A percentile compares a stretch with the other conserved stretches of the same genome.
These are phyloP conservation scores for Arxiozyma telluris DNA, from an alignment of 1,139 yeast genomes.

Conservation along the genomic window DNA sequence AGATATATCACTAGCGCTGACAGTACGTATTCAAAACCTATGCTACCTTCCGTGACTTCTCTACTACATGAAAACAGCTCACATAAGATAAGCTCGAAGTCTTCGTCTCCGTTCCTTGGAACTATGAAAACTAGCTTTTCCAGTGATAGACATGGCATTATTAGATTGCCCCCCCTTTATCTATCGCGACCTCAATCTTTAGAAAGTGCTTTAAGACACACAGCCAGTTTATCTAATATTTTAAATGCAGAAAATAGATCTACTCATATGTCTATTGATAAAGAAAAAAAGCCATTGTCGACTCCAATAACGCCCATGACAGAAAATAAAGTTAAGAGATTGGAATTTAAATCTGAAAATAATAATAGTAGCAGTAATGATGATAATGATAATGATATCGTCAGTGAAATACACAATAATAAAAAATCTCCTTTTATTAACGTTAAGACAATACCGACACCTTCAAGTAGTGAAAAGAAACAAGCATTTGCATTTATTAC, in stretches of 20 bases:
- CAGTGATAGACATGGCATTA: constrained; percentile 15
- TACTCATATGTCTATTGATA: not conserved
- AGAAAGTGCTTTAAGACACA: constrained; percentile 22
- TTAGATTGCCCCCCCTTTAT: constrained; percentile 24
- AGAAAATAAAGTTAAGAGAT: not conserved
- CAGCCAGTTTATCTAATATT: constrained; percentile 7
- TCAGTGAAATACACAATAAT: not conserved
- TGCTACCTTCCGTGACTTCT: constrained; percentile 11
- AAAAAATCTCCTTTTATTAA: constrained; percentile 20
- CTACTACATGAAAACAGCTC: constrained; percentile 3
- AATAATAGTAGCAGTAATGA: not conserved
- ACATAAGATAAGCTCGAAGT: not conserved
- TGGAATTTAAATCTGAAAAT: not conserved
- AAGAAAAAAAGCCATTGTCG: not conserved
- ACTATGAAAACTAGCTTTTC: constrained; percentile 5
- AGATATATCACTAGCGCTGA: not conserved
- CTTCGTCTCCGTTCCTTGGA: constrained; percentile 7
- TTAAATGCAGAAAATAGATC: not conserved
- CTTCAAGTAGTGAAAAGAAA: constrained; percentile 25
- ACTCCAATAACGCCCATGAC: constrained; percentile 18
- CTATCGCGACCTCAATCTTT: constrained; percentile 19
- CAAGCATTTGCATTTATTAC: constrained; percentile 80
- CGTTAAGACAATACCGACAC: constrained; percentile 22
- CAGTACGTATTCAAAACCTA: constrained; percentile 5
- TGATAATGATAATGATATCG: not conserved